These are phyloP conservation scores for Nectriaceae sp. DNA, from an alignment of 2,329 filamentous ascomycete genomes.

Conservation along the genomic window DNA sequence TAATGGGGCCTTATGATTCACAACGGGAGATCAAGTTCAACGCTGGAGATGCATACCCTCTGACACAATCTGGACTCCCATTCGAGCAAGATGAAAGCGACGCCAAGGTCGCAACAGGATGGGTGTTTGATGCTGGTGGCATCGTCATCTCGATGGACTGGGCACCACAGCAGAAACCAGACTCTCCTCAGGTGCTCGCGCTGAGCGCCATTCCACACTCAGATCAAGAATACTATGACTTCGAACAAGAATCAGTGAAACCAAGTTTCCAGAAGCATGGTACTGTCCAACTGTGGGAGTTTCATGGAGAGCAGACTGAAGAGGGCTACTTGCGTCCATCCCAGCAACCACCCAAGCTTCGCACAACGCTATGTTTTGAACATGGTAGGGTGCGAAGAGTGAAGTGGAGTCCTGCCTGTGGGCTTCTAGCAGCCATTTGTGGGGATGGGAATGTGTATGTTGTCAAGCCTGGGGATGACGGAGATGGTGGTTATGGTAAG, in stretches of 20 bases:
- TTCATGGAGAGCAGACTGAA: conserved; percentile 35
- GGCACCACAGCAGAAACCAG: conserved; percentile 42
- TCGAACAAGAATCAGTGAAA: conserved; percentile 39
- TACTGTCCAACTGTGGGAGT: conserved; percentile 55
- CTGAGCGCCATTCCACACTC: conserved; percentile 52
- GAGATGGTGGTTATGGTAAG: conserved; percentile 45
- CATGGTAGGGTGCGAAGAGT: conserved; percentile 53
- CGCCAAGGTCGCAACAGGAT: conserved; percentile 41
- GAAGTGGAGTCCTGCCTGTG: conserved; percentile 55
- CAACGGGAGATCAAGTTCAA: conserved; percentile 34
- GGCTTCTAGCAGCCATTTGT: conserved; percentile 50
- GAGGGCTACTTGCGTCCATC: conserved; percentile 37
- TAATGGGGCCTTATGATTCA: conserved; percentile 34
- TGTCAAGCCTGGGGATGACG: conserved; percentile 40
- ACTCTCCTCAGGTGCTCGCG: conserved; percentile 50
- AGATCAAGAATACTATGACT: conserved; percentile 48
- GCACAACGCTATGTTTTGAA: conserved; percentile 49
- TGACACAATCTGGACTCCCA: conserved; percentile 33
- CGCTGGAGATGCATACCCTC: conserved; percentile 24
- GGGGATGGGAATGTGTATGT: conserved; percentile 54
- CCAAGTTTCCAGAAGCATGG: conserved; percentile 45
- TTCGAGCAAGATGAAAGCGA: conserved; percentile 26
- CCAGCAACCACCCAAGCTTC: conserved; percentile 39
- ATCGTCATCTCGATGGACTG: conserved; percentile 55
- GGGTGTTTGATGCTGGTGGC: conserved; percentile 57